Base-by-base conservation (phyloP, 2,329 filamentous ascomycete genomes). In the Lachnellula hyalina region DNA sequence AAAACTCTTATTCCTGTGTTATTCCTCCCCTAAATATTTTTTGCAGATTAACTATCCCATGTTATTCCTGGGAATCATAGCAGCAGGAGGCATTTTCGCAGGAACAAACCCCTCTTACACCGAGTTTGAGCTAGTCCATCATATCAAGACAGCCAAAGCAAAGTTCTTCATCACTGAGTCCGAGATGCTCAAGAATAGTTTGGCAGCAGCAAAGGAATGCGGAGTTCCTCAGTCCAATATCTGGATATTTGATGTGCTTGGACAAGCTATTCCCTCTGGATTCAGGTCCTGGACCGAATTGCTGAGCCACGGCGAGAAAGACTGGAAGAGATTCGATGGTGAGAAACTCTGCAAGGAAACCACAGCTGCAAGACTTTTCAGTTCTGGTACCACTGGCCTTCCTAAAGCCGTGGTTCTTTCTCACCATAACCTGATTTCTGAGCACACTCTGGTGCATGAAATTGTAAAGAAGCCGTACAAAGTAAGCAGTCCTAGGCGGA, bases 331-430 rank as follows among this genome's bases (percentile, higher is more conserved):
- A 21, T 66, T 68, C 46, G 58, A 66, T 49, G 58, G 64, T 38
- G 51, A 62, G 47, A 59, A 57, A 19, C 59, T 56, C 0, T 55
- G 59, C 3, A 64, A 62, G 15, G 62, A 76, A 58, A 75, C 65
- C 0, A 62, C 63, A 65, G 11, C 73, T 74, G 8, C 79, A 72
- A 57, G 74, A 77, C 35, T 74, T 69, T 67, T 66, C 40, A 51
- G 71, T 67, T 44, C 77, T 79, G 56, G 66, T 72, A 52, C 84
- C 84, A 72, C 90, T 83, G 87, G 83, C 77, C 60, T 71, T 6
- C 73, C 73, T 2, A 75, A 75, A 61, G 69, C 74, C 51, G 73
- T 71, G 6, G 62, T 66, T 11, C 52, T 73, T 6, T 68, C 68
- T 11, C 73, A 75, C 55, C 55, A 63, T 34, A 67, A 70, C 46